These are phyloP conservation scores for Acer saccharum DNA, from an alignment of 345 rosid genomes.

Conservation along the genomic window DNA sequence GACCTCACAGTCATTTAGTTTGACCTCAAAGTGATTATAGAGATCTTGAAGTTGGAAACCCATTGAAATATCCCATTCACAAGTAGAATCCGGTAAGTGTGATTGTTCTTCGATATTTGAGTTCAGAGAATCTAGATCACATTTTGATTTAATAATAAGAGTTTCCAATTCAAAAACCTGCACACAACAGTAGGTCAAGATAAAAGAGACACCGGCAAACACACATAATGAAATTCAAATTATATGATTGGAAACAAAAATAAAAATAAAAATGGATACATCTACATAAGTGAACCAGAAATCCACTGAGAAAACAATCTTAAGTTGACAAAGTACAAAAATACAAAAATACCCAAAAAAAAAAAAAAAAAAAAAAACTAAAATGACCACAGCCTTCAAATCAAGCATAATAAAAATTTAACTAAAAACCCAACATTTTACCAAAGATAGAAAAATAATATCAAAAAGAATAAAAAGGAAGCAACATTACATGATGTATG, in stretches of 20 bases:
- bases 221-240: slow-evolving; percentile 8
- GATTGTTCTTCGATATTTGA: slow-evolving; percentile 38
- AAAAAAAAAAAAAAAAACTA: background rate
- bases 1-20: slow-evolving; percentile 64
- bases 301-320: background rate
- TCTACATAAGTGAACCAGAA: background rate
- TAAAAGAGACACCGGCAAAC: slow-evolving; percentile 9
- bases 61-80: slow-evolving; percentile 22
- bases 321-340: background rate
- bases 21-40: slow-evolving; percentile 59
- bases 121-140: slow-evolving; percentile 34
- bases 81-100: slow-evolving; percentile 33
- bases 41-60: slow-evolving; percentile 51
- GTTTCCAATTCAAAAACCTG: slow-evolving; percentile 61
- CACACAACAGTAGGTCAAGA: slow-evolving; percentile 22
- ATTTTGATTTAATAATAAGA: slow-evolving; percentile 42
- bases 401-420: background rate
- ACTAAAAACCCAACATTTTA: background rate
- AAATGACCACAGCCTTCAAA: background rate
- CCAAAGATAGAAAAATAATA: background rate
- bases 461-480: background rate
- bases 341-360: background rate
- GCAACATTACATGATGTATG: background rate
- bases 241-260: background rate
- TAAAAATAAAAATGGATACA: background rate